phyloP scores from a whole-genome alignment of 306 rosid species.

The Lathyrus tuberosus region DNA sequence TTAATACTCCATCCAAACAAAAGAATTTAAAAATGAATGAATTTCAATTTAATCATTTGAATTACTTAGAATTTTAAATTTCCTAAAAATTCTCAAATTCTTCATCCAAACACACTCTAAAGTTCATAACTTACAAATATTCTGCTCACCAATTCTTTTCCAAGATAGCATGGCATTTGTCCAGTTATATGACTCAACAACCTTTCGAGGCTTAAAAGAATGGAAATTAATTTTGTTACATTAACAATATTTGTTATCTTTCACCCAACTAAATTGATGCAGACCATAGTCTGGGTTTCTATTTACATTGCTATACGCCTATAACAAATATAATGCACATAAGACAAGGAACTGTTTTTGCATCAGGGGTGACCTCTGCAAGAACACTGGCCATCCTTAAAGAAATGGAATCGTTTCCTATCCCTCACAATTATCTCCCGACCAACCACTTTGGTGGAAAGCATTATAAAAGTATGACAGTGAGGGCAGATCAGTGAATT shows the following conservation, averaged over 20 bases:
- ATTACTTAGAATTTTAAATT: too few relatives aligned
- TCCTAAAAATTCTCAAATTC: too few relatives aligned
- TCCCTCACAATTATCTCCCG: constrained; percentile 63
- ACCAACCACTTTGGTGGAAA: constrained; percentile 46
- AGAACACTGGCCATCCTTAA: constrained; percentile 63
- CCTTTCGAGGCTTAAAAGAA: background rate
- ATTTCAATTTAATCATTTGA: too few relatives aligned
- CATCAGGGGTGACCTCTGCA: constrained; percentile 46
- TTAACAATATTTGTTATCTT: too few relatives aligned
- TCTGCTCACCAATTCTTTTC: constrained; percentile 70
- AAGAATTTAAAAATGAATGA: too few relatives aligned
- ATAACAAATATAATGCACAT: too few relatives aligned
- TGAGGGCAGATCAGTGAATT: constrained; percentile 52
- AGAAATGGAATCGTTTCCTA: constrained; percentile 57
- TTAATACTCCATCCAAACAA: too few relatives aligned
- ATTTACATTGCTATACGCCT: background rate
- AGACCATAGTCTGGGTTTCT: background rate
- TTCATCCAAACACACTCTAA: too few relatives aligned
- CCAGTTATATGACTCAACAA: constrained; percentile 60
- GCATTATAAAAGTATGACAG: constrained; percentile 64
- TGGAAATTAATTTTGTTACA: too few relatives aligned
- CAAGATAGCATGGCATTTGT: constrained; percentile 85
- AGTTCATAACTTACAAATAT: background rate
- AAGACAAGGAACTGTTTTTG: constrained; percentile 11
- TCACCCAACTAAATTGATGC: too few relatives aligned